These are phyloP conservation scores for Chrysoporthe cubensis DNA, from an alignment of 2,329 filamentous ascomycete genomes.

Conservation along the genomic window DNA sequence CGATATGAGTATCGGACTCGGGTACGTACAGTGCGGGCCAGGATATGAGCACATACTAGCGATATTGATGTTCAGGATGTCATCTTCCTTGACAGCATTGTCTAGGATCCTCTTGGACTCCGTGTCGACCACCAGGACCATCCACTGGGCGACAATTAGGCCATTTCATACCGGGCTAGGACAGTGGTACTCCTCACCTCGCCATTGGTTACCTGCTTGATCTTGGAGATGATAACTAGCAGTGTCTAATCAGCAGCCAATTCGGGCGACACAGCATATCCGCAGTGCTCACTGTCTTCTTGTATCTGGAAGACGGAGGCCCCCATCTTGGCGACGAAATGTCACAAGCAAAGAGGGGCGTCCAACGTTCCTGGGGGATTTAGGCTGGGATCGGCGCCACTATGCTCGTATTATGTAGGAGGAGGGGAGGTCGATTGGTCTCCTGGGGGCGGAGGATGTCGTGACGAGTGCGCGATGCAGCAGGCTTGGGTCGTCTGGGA, in stretches of 20 bases:
- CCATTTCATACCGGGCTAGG: neutral
- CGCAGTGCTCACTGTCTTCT: constrained; percentile 66
- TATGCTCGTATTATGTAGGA: neutral
- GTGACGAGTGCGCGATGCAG: too few relatives aligned
- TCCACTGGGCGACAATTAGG: constrained; percentile 70
- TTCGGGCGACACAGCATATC: neutral
- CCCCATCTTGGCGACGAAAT: constrained; percentile 66
- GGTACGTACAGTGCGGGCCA: constrained; percentile 7
- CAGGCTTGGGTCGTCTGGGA: neutral
- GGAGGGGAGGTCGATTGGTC: neutral
- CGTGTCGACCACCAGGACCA: constrained; percentile 90
- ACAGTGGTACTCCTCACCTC: constrained; percentile 62
- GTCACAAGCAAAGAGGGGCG: constrained; percentile 23
- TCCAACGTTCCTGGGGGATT: constrained; percentile 13
- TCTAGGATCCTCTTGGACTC: constrained; percentile 83
- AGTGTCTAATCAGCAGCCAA: constrained; percentile 8
- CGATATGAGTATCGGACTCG: constrained; percentile 28
- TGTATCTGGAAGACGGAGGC: constrained; percentile 85
- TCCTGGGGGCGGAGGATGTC: neutral
- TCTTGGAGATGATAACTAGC: constrained; percentile 71
- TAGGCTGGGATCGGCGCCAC: neutral
- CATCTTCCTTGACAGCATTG: constrained; percentile 91
- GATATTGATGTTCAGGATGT: constrained; percentile 95
- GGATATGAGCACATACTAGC: constrained; percentile 68
- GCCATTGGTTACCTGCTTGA: constrained; percentile 77